Evolutionary conservation across 2,329 filamentous ascomycete species (phyloP), one percentile per base, ranked within the genome.

Genomic region (Trichoderma asperellum): DNA sequence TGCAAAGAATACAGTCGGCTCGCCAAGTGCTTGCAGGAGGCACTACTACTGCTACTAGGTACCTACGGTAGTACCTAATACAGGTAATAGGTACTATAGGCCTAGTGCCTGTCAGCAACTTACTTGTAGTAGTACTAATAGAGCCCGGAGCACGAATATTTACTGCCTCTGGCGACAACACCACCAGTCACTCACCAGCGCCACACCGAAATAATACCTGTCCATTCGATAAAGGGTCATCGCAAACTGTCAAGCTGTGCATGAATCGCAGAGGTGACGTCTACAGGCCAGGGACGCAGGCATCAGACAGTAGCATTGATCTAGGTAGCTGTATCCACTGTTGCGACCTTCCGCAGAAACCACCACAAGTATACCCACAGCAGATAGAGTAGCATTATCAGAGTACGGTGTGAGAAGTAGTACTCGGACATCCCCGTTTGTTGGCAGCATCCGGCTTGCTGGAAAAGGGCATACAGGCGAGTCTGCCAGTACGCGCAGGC

Each of bases 371-470:
- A n/a, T 62, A 24, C 29, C 59, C n/a, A 53, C 37, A 43, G 32
- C 58, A 60, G 58, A 43, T 14, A 60, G 37, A 43, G 58, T 61
- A 21, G 59, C n/a, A 61, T 49, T 49, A 24, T 18, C 59, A n/a
- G 37, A 34, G 37, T 61, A 47, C 40, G 59, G 59, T 61, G 59
- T 61, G 43, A 40, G 40, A 40, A 61, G 27, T 40, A 61, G 27
- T 40, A 52, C 40, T 49, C 40, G 27, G 59, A 35, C 40, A 34
- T 35, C n/a, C 40, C 47, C 47, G 47, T 24, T 34, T 40, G 40
- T 49, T 34, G 27, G 18, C 21, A n/a, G 40, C 21, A 12, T 24
- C 47, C 5, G n/a, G 47, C 40, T 43, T 61, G 37, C 29, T 61
- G 12, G 21, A 35, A 61, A 32, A 1, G 1, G 21, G 0, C 29